phyloP scores from a whole-genome alignment of 2,329 filamentous ascomycete genomes.

The Cladosporium sp. region DNA sequence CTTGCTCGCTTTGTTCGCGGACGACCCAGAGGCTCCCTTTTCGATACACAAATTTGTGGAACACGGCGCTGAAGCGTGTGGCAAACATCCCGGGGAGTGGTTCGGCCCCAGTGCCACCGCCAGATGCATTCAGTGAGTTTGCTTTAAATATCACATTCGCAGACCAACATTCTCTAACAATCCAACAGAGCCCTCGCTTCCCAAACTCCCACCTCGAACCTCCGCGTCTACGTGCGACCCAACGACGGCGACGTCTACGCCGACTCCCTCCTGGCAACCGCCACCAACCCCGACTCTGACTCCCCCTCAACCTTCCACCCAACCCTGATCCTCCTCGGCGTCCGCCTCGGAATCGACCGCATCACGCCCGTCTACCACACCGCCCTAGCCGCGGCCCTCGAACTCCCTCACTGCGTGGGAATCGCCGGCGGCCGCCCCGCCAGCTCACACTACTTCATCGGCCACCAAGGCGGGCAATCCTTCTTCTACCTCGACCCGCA shows the following conservation, averaged over 20 bases:
- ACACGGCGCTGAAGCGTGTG: conserved; percentile 80
- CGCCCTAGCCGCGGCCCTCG: conserved; percentile 77
- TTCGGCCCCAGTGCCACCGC: conserved; percentile 97
- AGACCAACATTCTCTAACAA: conserved; percentile 17
- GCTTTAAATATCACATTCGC: not conserved
- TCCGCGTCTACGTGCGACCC: conserved; percentile 84
- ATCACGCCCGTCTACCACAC: conserved; percentile 95
- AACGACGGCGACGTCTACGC: conserved; percentile 92
- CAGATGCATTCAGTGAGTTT: conserved; percentile 79
- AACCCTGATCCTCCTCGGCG: conserved; percentile 84
- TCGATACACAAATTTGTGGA: conserved; percentile 93
- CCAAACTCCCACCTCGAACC: conserved; percentile 55
- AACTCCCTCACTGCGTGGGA: conserved; percentile 89
- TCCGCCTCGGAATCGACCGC: conserved; percentile 86
- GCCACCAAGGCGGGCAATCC: conserved; percentile 62
- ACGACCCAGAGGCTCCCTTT: conserved; percentile 80
- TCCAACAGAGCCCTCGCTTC: conserved; percentile 66
- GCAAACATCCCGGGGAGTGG: conserved; percentile 96
- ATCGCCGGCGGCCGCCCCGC: conserved; percentile 94
- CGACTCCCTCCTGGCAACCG: conserved; percentile 76
- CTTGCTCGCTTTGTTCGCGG: conserved; percentile 79
- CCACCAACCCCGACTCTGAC: conserved; percentile 54
- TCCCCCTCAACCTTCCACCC: conserved; percentile 67
- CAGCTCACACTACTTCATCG: conserved; percentile 77
- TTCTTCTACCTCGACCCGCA: conserved; percentile 97